Conservation (phyloP, 441 rosid species). For the Erodium chrysanthum region DNA sequence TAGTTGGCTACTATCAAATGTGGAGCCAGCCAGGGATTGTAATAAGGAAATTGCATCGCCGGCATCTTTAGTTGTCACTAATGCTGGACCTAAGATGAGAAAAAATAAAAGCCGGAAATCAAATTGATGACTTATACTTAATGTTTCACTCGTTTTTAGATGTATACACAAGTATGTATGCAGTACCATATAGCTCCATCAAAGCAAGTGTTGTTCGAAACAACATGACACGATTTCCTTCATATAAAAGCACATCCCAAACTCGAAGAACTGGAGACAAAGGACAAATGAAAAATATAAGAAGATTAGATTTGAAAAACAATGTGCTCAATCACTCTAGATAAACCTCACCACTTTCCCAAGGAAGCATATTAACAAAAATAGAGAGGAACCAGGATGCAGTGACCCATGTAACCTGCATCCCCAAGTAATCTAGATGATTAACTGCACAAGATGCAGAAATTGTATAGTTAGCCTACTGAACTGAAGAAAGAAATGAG, state of each 20-base stretch:
- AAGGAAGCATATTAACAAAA: conserved; percentile 98
- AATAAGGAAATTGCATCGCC: conserved; percentile 63
- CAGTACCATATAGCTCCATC: conserved; percentile 96
- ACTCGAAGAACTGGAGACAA: conserved; percentile 81
- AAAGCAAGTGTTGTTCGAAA: conserved; percentile 90
- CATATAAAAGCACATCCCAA: conserved; percentile 97
- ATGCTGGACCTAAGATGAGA: conserved; percentile 52
- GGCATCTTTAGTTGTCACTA: conserved; percentile 55
- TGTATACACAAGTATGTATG: conserved; percentile 18
- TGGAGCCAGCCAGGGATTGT: conserved; percentile 58
- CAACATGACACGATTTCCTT: conserved; percentile 96
- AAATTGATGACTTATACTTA: conserved; percentile 8
- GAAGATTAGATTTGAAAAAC: conserved; percentile 3
- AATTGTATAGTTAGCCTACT: conserved; percentile 14
- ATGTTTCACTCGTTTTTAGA: no score
- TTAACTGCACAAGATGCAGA: conserved; percentile 56
- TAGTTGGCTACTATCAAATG: conserved; percentile 73
- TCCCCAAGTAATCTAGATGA: conserved; percentile 95
- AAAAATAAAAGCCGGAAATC: not conserved
- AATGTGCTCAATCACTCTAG: conserved; percentile 12
- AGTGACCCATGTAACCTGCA: conserved; percentile 93
- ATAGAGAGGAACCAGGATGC: conserved; percentile 99
- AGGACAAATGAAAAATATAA: conserved; percentile 26
- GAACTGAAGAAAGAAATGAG: not conserved
- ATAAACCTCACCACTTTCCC: conserved; percentile 99